phyloP scores from a whole-genome alignment of 2,329 filamentous ascomycete genomes.

The Bipolaris zeicola region DNA sequence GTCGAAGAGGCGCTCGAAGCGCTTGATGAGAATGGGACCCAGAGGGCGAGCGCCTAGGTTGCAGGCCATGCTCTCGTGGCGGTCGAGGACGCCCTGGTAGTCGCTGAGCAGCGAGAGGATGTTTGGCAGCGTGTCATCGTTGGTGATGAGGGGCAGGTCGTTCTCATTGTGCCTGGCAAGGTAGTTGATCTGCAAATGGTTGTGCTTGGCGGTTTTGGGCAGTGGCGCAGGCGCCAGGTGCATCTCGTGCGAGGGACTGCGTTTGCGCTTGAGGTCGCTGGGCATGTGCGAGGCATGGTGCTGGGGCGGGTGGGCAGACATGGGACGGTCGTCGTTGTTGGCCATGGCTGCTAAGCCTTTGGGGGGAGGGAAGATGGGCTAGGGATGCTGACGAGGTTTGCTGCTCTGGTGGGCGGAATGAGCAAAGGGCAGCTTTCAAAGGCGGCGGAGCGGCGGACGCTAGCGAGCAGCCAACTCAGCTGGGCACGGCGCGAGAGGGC shows the following conservation, averaged over 20 bases:
- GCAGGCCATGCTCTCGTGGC: constrained; percentile 84
- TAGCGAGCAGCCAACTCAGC: constrained; percentile 23
- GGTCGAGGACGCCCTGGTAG: constrained; percentile 83
- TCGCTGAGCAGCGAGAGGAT: constrained; percentile 74
- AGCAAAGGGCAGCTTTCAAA: constrained; percentile 18
- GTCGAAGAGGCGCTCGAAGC: constrained; percentile 85
- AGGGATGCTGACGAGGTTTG: constrained; percentile 22
- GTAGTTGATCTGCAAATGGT: constrained; percentile 71
- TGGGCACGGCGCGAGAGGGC: constrained; percentile 11
- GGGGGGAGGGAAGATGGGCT: constrained; percentile 16
- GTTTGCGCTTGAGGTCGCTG: constrained; percentile 54
- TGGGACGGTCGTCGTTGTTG: constrained; percentile 30
- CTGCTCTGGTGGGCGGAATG: constrained; percentile 14
- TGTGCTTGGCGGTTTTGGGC: constrained; percentile 61
- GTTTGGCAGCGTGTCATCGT: constrained; percentile 73
- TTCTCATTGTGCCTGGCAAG: constrained; percentile 66
- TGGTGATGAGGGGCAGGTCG: constrained; percentile 66
- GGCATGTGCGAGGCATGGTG: constrained; percentile 29
- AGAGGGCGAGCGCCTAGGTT: constrained; percentile 84
- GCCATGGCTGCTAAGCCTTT: constrained; percentile 28
- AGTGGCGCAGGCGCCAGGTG: constrained; percentile 44
- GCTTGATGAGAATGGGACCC: constrained; percentile 81
- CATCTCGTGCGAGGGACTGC: constrained; percentile 50
- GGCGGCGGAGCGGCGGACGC: constrained; percentile 33
- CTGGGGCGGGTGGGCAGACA: constrained; percentile 28